Conservation (phyloP, 2,329 filamentous ascomycete genomes). For the Claviceps sp. region DNA sequence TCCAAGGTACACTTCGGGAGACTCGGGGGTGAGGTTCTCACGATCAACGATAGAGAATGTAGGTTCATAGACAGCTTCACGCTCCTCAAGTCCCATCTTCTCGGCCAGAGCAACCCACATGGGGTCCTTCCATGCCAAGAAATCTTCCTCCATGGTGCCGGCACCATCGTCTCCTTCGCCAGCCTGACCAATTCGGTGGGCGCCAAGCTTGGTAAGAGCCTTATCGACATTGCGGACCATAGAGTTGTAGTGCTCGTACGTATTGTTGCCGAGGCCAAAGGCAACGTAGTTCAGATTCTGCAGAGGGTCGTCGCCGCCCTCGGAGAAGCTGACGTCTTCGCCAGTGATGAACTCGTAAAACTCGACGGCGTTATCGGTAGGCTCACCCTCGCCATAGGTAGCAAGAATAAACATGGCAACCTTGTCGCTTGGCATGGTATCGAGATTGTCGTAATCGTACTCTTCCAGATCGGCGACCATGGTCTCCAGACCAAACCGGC, state of each 20-base stretch:
- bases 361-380: conserved; percentile 95
- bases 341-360: conserved; percentile 92
- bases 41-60: conserved; percentile 73
- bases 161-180: conserved; percentile 96
- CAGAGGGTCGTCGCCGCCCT: conserved; percentile 60
- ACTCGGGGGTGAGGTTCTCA: conserved; percentile 58
- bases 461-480: conserved; percentile 98
- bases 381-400: conserved; percentile 96
- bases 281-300: conserved; percentile 81
- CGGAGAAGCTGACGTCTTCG: conserved; percentile 71
- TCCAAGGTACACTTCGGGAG: conserved; percentile 77
- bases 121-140: conserved; percentile 96
- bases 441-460: conserved; percentile 91
- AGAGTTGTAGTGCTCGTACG: conserved; percentile 97
- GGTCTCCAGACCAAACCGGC: conserved; percentile 88
- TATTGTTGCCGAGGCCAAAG: conserved; percentile 97
- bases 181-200: conserved; percentile 68
- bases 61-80: conserved; percentile 91
- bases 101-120: conserved; percentile 86
- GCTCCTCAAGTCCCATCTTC: conserved; percentile 82
- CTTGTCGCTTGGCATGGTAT: conserved; percentile 79
- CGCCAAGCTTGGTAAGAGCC: conserved; percentile 69
- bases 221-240: conserved; percentile 91
- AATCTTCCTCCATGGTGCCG: conserved; percentile 99
- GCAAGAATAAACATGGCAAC: conserved; percentile 90